Evolutionary conservation across 495 filamentous ascomycete species (phyloP).

Genomic region (Penicillium argentinense): DNA sequence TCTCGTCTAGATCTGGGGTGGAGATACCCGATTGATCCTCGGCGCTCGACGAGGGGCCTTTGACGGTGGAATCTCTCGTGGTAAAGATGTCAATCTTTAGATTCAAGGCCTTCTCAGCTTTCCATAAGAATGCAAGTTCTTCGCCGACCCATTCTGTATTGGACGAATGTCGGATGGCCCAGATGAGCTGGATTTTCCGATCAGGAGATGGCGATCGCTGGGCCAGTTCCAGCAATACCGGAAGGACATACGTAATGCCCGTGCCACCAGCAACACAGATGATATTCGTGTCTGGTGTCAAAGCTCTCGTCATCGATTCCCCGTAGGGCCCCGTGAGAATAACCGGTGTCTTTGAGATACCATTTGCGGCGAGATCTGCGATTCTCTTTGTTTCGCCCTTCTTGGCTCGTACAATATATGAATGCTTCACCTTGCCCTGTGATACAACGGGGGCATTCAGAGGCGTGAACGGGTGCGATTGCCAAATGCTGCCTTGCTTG

Average conservation of each 20-base stretch:
- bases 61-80: slow-evolving; percentile 37
- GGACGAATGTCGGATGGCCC: slow-evolving; percentile 55
- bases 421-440: slow-evolving; percentile 44
- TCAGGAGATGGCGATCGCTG: slow-evolving; percentile 25
- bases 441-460: slow-evolving; percentile 42
- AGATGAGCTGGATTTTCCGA: slow-evolving; percentile 56
- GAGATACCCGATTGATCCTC: neutral
- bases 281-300: slow-evolving; percentile 50
- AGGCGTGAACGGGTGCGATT: slow-evolving; percentile 68
- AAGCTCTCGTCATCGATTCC: slow-evolving; percentile 39
- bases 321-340: slow-evolving; percentile 63
- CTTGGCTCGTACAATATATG: slow-evolving; percentile 61
- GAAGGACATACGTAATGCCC: slow-evolving; percentile 62
- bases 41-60: slow-evolving; percentile 3
- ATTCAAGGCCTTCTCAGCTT: slow-evolving; percentile 32
- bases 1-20: neutral
- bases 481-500: slow-evolving; percentile 58
- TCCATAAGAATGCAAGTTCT: slow-evolving; percentile 52
- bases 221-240: slow-evolving; percentile 48
- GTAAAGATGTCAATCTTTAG: slow-evolving; percentile 56
- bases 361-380: slow-evolving; percentile 37
- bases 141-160: slow-evolving; percentile 56
- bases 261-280: slow-evolving; percentile 65
- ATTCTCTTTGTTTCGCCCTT: slow-evolving; percentile 60
- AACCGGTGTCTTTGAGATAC: slow-evolving; percentile 40